Base-by-base conservation (phyloP, 768 basidiomycete species). In the Neoboletus magnificus region DNA sequence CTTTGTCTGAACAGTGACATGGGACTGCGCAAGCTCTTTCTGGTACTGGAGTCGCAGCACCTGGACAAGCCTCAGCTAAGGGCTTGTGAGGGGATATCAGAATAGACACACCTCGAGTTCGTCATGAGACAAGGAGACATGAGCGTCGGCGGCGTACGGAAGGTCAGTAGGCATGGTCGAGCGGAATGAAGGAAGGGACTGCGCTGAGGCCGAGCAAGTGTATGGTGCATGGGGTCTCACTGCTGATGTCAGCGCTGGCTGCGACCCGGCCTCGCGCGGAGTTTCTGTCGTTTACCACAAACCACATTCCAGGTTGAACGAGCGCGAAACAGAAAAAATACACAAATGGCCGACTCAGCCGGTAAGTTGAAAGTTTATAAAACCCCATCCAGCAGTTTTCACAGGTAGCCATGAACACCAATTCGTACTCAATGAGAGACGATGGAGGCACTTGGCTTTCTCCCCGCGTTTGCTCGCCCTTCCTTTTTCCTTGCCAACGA, bases 101-200 rank as follows among this genome's bases (percentile, higher is more conserved):
- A n/a, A 44, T 4, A n/a, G 37, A 22, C 51, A 16, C 52, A 94
- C 94, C 74, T 93, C 88, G 29, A 97, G 80, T 73, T 98, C 94
- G 63, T 96, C 94, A 69, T 82, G 93, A 2, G 87, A 82, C 16
- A 97, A 77, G 4, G 93, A 91, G 48, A 91, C 82, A 69, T 96
- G 86, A 3, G 93, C 95, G 69, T 98, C 95, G 16, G 93, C 95
- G 49, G 95, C 95, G 72, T 97, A 97, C 37, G 95, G 95, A 18
- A 97, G 80, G 65, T 97, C 93, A 50, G 90, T 90, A 36, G 85
- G 69, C 84, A 87, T 85, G 59, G 62, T 63, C 32, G 60, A 48
- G 54, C 60, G 54, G 60, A 56, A 48, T 45, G 50, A 45, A 52
- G 18, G 25, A 39, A 40, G 44, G 32, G 49, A 52, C 62, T 65